Evolutionary conservation across 495 filamentous ascomycete genomes (phyloP).

Genomic region (Trichodelitschia bisporula): DNA sequence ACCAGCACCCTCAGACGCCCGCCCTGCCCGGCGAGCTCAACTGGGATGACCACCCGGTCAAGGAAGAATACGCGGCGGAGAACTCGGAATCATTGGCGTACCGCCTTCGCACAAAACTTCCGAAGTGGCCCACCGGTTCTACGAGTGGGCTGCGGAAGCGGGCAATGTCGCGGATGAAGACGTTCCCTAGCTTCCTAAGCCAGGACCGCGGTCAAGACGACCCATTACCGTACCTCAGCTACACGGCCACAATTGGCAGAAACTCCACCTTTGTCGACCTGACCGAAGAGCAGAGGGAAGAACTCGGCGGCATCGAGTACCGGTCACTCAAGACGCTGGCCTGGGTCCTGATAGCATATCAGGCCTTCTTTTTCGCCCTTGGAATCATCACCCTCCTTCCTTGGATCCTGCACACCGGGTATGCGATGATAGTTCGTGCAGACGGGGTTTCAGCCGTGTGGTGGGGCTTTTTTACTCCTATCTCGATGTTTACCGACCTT

Average conservation of each 20-base stretch:
- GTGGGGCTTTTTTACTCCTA: conserved; percentile 55
- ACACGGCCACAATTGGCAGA: conserved; percentile 71
- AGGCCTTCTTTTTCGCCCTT: conserved; percentile 46
- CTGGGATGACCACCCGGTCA: conserved; percentile 14
- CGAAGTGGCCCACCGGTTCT: not conserved
- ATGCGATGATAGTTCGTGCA: conserved; percentile 30
- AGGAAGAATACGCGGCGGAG: conserved; percentile 23
- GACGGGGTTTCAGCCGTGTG: conserved; percentile 16
- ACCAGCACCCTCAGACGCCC: not conserved
- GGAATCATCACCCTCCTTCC: conserved; percentile 45
- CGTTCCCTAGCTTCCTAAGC: conserved; percentile 17
- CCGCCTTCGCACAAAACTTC: not conserved
- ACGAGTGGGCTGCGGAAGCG: conserved; percentile 1
- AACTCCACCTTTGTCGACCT: conserved; percentile 82
- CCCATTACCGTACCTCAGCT: conserved; percentile 72
- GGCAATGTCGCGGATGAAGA: conserved; percentile 10
- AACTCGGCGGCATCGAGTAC: conserved; percentile 88
- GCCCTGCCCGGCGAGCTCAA: conserved; percentile 8
- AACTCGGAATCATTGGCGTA: conserved; percentile 16
- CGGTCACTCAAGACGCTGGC: conserved; percentile 68
- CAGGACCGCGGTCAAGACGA: conserved; percentile 19
- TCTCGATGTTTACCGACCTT: conserved; percentile 73
- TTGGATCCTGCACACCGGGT: conserved; percentile 53
- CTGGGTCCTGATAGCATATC: conserved; percentile 53
- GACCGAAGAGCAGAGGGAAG: conserved; percentile 72